Base-by-base conservation (phyloP, 208 protist genomes). In the Angomonas desouzai region DNA sequence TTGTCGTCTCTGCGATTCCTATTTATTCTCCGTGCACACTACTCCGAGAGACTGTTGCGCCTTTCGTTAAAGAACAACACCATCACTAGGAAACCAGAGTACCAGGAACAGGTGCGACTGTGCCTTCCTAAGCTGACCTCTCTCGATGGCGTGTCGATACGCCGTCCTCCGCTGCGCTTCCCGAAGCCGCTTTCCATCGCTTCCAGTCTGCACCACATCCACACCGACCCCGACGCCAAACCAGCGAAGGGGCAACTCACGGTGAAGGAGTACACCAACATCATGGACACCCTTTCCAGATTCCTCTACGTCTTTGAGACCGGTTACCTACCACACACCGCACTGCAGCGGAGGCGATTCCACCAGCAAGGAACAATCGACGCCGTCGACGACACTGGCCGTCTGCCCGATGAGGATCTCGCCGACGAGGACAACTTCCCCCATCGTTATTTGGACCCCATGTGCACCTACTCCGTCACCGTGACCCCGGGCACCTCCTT, bases 1-100 rank as follows among this genome's bases (percentile, higher is more conserved):
- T 74, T 94, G 48, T 74, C 70, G 56, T 91, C 81, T 62, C 66
- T 94, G 65, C 85, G 89, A 16, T 92, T 92, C 64, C 64, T 94
- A 22, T 91, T 92, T 45, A 43, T 69, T 0, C 77, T 94, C 34
- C 80, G 85, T 10, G 69, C 78, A 23, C 68, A 94, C 70, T 91
- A 84, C 60, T 65, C 72, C 2, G 68, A 80, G n/a, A 82, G 82
- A 0, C 65, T 94, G 58, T 70, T 94, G 55, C 84, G 85, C 9
- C 78, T 94, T 6, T 91, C 81, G 10, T 70, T 94, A 18, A 55
- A 47, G 13, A 72, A 76, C 61, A 94, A 94, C 62, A 79, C 76
- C 47, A 94, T 94, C 62, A 94, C 89, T 3, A 77, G 74, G 27
- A 94, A 94, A 70, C 89, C 89, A 2, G 85, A 92, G 61, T 94